These are phyloP conservation scores for Kappamyces sp. DNA, from an alignment of 192 early-diverging fungal species.

Conservation along the genomic window DNA sequence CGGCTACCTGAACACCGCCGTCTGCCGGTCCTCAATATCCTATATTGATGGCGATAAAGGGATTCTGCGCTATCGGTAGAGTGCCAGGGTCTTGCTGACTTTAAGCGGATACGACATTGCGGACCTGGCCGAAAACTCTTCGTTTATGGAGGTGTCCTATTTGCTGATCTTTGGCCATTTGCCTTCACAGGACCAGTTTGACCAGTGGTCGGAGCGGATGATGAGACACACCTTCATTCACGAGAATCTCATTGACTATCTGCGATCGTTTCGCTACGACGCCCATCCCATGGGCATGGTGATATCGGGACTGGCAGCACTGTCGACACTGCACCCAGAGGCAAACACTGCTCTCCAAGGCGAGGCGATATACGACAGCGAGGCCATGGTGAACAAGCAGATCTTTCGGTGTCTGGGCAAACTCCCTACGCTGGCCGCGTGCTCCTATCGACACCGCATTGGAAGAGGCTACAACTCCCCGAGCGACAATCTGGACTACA, in stretches of 20 bases:
- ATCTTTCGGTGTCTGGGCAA: slow-evolving; percentile 61
- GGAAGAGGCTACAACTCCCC: slow-evolving; percentile 43
- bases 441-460: slow-evolving; percentile 58
- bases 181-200: slow-evolving; percentile 45
- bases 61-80: slow-evolving; percentile 45
- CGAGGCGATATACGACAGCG: slow-evolving; percentile 24
- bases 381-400: slow-evolving; percentile 40
- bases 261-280: slow-evolving; percentile 57
- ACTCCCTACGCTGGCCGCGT: slow-evolving; percentile 56
- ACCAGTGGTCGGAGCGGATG: slow-evolving; percentile 44
- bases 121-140: slow-evolving; percentile 59
- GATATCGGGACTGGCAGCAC: slow-evolving; percentile 51
- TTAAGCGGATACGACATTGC: slow-evolving; percentile 58
- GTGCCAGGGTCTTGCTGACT: not conserved
- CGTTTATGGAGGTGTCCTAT: slow-evolving; percentile 49
- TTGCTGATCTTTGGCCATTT: slow-evolving; percentile 36
- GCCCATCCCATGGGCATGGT: slow-evolving; percentile 67
- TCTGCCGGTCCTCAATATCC: slow-evolving; percentile 55
- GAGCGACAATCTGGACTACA: slow-evolving; percentile 28
- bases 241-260: slow-evolving; percentile 51
- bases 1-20: slow-evolving; percentile 20
- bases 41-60: slow-evolving; percentile 67
- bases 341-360: slow-evolving; percentile 62
- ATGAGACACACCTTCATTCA: slow-evolving; percentile 60
- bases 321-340: slow-evolving; percentile 64